Conservation (phyloP, 352 stramenopile genomes). For the Globisporangium lucens region DNA sequence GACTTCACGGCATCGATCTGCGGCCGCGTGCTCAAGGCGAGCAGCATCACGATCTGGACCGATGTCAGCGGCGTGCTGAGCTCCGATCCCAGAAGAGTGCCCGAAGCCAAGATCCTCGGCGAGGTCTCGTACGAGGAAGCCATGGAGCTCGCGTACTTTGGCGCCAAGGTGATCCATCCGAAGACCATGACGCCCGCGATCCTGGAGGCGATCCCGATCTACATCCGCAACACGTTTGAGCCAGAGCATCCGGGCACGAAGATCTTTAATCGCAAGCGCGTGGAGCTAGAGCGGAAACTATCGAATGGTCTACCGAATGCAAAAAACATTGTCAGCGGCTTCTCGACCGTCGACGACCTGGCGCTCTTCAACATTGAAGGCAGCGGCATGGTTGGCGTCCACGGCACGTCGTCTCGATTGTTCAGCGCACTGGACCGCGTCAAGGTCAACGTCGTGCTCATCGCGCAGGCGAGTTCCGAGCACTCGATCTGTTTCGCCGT, state of each 20-base stretch:
- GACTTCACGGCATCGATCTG: conserved; percentile 98
- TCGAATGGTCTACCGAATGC: conserved; percentile 60
- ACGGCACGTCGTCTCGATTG: conserved; percentile 90
- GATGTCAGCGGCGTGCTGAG: conserved; percentile 95
- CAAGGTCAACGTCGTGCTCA: conserved; percentile 94
- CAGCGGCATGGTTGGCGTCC: conserved; percentile 93
- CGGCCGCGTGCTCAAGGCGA: conserved; percentile 88
- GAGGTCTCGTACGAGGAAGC: conserved; percentile 97
- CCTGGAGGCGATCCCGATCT: conserved; percentile 93
- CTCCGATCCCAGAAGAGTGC: conserved; percentile 93
- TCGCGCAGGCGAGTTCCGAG: conserved; percentile 93
- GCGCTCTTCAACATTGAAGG: conserved; percentile 96
- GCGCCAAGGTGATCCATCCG: conserved; percentile 96
- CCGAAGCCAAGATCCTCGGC: conserved; percentile 85
- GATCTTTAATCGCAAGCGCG: conserved; percentile 61
- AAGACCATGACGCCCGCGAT: conserved; percentile 95
- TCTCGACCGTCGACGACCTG: conserved; percentile 93
- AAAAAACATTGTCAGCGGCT: conserved; percentile 82
- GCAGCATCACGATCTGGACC: conserved; percentile 96
- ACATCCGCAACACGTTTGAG: conserved; percentile 97
- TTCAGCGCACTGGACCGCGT: conserved; percentile 91
- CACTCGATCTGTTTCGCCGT: conserved; percentile 96
- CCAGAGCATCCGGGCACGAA: conserved; percentile 74
- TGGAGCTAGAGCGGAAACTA: conserved; percentile 53
- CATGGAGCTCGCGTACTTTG: conserved; percentile 98